Evolutionary conservation across 1,139 yeast species (phyloP).

Genomic region (Yamadazyma atmosphaerica): DNA sequence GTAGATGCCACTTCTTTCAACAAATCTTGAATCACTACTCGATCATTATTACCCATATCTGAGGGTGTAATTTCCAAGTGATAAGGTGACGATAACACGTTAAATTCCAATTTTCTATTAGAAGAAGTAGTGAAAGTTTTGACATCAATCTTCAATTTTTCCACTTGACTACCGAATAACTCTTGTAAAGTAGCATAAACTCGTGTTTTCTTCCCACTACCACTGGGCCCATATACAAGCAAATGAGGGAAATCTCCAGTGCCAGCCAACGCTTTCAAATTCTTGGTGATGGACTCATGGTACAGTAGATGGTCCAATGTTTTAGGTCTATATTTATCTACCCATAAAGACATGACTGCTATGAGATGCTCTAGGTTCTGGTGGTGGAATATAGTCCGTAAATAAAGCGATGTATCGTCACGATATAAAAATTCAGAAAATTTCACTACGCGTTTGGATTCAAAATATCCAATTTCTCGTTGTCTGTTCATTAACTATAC

Average conservation of each 20-base stretch:
- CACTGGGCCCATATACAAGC: slow-evolving; percentile 91
- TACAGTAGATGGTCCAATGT: slow-evolving; percentile 62
- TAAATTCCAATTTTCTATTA: slow-evolving; percentile 80
- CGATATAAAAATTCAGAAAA: no score
- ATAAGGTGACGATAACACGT: slow-evolving; percentile 84
- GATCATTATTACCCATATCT: slow-evolving; percentile 93
- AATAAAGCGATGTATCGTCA: no score
- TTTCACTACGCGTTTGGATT: neutral
- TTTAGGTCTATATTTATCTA: slow-evolving; percentile 87
- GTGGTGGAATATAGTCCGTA: no score
- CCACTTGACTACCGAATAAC: slow-evolving; percentile 80
- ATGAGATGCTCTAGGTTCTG: no score
- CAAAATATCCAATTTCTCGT: neutral
- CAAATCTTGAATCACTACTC: slow-evolving; percentile 91
- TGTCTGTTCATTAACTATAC: no score
- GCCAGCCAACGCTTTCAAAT: slow-evolving; percentile 62
- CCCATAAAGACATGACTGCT: slow-evolving; percentile 91
- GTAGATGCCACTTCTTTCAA: slow-evolving; percentile 93
- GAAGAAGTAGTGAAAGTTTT: slow-evolving; percentile 75
- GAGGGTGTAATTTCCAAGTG: slow-evolving; percentile 96
- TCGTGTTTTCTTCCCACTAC: slow-evolving; percentile 96
- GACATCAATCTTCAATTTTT: slow-evolving; percentile 83
- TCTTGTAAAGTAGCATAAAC: slow-evolving; percentile 78
- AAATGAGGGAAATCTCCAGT: slow-evolving; percentile 93
- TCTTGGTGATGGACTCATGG: slow-evolving; percentile 63